phyloP scores from a whole-genome alignment of 495 filamentous ascomycete genomes.

The Clavariopsis aquatica region DNA sequence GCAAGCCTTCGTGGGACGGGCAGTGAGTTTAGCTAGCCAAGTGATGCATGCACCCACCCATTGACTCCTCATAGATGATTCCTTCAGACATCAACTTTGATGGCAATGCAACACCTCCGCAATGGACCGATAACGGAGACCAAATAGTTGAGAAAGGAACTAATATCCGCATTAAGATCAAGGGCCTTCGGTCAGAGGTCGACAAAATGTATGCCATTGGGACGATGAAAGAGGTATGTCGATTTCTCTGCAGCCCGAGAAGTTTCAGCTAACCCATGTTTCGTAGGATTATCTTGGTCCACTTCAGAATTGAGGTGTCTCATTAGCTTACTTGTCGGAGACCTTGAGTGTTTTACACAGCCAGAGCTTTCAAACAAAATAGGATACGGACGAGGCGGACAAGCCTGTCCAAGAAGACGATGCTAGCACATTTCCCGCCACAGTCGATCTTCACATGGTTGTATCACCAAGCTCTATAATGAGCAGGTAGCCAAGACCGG shows the following conservation, averaged over 20 bases:
- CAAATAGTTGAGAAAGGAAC: conserved; percentile 92
- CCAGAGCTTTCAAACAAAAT: background rate
- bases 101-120: conserved; percentile 55
- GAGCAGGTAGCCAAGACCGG: background rate
- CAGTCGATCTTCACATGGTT: background rate
- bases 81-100: conserved; percentile 91
- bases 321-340: background rate
- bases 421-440: background rate
- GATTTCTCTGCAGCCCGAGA: background rate
- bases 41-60: conserved; percentile 15
- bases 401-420: background rate
- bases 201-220: conserved; percentile 94
- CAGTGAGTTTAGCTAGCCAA: conserved; percentile 57
- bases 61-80: conserved; percentile 65
- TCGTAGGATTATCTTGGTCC: conserved; percentile 36
- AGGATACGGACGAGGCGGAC: background rate
- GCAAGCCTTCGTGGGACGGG: conserved; percentile 81
- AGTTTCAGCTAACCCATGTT: conserved; percentile 8
- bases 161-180: conserved; percentile 88
- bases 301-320: background rate
- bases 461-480: background rate
- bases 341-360: background rate
- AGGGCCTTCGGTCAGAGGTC: conserved; percentile 88
- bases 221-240: conserved; percentile 78
- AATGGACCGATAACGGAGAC: conserved; percentile 60